Evolutionary conservation across 2,329 filamentous ascomycete genomes (phyloP), one percentile per base, ranked within the genome.

Genomic region (Ascochyta pisi): DNA sequence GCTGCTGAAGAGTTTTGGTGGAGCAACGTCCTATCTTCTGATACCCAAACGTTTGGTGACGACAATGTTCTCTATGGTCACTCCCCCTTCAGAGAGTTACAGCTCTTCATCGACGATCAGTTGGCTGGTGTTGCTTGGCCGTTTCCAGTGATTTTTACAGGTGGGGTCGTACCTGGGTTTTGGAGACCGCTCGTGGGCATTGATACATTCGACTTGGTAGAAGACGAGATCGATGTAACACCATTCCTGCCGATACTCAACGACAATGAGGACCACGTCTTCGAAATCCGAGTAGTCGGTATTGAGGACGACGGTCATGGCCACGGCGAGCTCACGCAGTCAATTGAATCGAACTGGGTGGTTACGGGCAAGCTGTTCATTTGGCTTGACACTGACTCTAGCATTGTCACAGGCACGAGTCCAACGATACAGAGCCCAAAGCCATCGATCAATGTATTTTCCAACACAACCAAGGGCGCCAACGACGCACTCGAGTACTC

Each of bases 1-100:
- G 82, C 83, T 0, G 77, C 81, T 15, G 91, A 95, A 76, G 91
- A 96, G 71, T 94, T 94, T 67, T 96, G 91, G 90, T 95, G 89
- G 86, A 84, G 83, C 54, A 94, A 94, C 67, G 86, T 92, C 1
- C 83, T 89, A 2, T 82, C 87, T 39, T 84, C 83, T 9, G 83
- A 87, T 60, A 79, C 79, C 3, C 61, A 81, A 33, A 82, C 83
- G 3, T 94, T 93, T 68, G 78, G 81, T 4, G 73, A 76, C 1
- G 81, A 82, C 4, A 86, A 84, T 12, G 75, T 77, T 1, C 79
- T 92, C 0, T 84, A 85, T 23, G 91, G 89, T 0, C 86, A 85
- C 64, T 88, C 88, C 5, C 86, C 90, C 0, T 94, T 90, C 71
- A 86, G 91, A 22, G 91, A 96, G 76, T 82, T 95, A 1, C 90